Evolutionary conservation across 495 filamentous ascomycete genomes (phyloP).

Genomic region (Cairneyella variabilis): DNA sequence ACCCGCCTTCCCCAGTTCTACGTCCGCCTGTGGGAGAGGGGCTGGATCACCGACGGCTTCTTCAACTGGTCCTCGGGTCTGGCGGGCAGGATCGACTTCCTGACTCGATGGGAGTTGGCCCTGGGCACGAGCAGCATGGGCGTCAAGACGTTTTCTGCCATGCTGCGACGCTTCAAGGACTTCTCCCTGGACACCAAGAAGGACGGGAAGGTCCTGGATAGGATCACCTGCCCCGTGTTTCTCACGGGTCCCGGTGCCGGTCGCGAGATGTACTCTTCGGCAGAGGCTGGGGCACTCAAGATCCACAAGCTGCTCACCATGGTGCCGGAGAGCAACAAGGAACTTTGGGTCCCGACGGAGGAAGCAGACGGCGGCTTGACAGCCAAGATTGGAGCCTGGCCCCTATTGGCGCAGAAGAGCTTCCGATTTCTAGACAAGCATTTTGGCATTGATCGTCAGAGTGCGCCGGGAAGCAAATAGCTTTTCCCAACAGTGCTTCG

Average conservation of each 20-base stretch:
- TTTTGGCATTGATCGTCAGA: conserved; percentile 15
- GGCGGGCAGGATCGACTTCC: conserved; percentile 23
- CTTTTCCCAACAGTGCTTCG: not conserved
- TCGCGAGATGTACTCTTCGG: conserved; percentile 13
- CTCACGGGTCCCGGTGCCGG: conserved; percentile 19
- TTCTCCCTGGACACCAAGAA: not conserved
- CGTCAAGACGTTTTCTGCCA: conserved; percentile 11
- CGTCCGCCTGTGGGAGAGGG: conserved; percentile 24
- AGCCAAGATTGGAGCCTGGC: conserved; percentile 27
- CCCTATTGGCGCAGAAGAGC: conserved; percentile 8
- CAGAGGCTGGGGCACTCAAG: conserved; percentile 13
- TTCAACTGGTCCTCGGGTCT: conserved; percentile 22
- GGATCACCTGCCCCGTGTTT: conserved; percentile 25
- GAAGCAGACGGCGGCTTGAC: conserved; percentile 19
- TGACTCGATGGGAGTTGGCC: conserved; percentile 34
- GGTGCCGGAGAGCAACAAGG: conserved; percentile 13
- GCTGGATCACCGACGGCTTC: conserved; percentile 31
- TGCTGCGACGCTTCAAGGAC: not conserved
- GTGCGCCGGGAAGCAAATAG: not conserved
- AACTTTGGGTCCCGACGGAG: conserved; percentile 18
- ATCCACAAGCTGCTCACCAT: conserved; percentile 13
- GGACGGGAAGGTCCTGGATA: conserved; percentile 5
- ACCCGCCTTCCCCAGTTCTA: conserved; percentile 29
- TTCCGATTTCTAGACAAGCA: conserved; percentile 24
- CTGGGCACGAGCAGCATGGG: conserved; percentile 23